phyloP scores from a whole-genome alignment of 768 basidiomycete species.

The Pisolithus tinctorius region DNA sequence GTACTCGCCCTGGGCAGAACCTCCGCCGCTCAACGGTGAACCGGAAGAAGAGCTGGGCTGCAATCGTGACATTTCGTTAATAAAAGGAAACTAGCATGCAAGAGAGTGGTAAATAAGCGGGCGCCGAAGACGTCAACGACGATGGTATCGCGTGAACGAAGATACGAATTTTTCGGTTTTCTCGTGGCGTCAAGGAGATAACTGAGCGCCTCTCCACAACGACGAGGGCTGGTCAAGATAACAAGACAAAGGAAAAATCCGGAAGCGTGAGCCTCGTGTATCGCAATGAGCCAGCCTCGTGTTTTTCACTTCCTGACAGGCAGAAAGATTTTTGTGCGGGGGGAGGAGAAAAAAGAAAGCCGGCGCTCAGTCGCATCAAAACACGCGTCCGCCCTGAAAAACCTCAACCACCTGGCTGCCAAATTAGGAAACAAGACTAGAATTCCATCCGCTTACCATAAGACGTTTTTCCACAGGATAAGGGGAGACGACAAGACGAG shows the following conservation, averaged over 20 bases:
- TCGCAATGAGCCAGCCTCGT: conserved; percentile 39
- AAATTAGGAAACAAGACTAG: conserved; percentile 22
- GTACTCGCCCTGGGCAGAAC: conserved; percentile 11
- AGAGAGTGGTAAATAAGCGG: conserved; percentile 19
- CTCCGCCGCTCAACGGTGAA: conserved; percentile 22
- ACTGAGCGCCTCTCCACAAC: conserved; percentile 2
- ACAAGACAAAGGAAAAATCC: conserved; percentile 6
- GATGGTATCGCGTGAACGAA: conserved; percentile 30
- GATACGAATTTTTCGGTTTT: conserved; percentile 17
- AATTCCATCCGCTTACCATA: conserved; percentile 21
- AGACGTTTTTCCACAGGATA: no score
- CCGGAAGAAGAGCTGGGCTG: conserved; percentile 24
- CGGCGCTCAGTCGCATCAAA: conserved; percentile 9
- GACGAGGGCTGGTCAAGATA: conserved; percentile 17
- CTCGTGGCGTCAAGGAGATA: background rate
- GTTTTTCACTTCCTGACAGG: conserved; percentile 36
- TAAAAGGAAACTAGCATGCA: conserved; percentile 24
- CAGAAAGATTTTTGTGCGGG: conserved; percentile 12
- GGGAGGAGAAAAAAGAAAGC: conserved; percentile 18
- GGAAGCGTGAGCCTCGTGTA: conserved; percentile 42
- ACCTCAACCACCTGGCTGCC: conserved; percentile 22
- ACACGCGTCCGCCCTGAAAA: conserved; percentile 30
- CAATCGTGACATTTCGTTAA: conserved; percentile 33
- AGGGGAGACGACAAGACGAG: no score
- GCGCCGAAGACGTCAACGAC: conserved; percentile 21